phyloP scores from a whole-genome alignment of 192 early-diverging fungal genomes.

The Chytriomyces sp. region DNA sequence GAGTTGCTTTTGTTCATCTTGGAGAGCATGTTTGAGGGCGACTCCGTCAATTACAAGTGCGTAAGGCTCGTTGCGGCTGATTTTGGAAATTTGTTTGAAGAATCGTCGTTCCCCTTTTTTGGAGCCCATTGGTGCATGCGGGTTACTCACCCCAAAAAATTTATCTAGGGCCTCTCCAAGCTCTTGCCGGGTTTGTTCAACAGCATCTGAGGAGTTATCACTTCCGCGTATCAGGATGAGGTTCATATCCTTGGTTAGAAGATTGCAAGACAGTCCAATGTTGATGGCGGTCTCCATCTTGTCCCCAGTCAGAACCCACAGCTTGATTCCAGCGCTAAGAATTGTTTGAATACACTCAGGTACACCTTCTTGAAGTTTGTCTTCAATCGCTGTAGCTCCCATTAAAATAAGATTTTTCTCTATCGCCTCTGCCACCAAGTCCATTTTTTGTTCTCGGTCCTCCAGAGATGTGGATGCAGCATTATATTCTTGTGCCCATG shows the following conservation, averaged over 20 bases:
- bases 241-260: constrained; percentile 82
- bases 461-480: constrained; percentile 72
- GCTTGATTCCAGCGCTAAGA: constrained; percentile 83
- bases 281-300: constrained; percentile 98
- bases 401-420: constrained; percentile 79
- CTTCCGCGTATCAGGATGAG: constrained; percentile 71
- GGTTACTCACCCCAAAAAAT: constrained; percentile 49
- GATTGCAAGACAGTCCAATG: constrained; percentile 93
- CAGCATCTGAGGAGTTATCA: constrained; percentile 24
- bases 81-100: not conserved
- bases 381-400: constrained; percentile 98
- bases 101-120: not conserved
- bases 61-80: constrained; percentile 18
- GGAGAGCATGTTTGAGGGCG: constrained; percentile 79
- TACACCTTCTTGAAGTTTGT: constrained; percentile 96
- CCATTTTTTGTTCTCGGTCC: constrained; percentile 81
- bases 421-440: constrained; percentile 74
- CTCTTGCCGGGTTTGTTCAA: constrained; percentile 66
- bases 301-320: constrained; percentile 97
- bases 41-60: constrained; percentile 91
- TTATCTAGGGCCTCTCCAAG: constrained; percentile 66
- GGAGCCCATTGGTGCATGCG: not conserved
- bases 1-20: constrained; percentile 53
- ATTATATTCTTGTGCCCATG: constrained; percentile 73
- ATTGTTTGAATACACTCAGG: constrained; percentile 88